Evolutionary conservation across 148 eudicot species (phyloP), one percentile per base, ranked within the genome.

Genomic region (Chenopodium album): DNA sequence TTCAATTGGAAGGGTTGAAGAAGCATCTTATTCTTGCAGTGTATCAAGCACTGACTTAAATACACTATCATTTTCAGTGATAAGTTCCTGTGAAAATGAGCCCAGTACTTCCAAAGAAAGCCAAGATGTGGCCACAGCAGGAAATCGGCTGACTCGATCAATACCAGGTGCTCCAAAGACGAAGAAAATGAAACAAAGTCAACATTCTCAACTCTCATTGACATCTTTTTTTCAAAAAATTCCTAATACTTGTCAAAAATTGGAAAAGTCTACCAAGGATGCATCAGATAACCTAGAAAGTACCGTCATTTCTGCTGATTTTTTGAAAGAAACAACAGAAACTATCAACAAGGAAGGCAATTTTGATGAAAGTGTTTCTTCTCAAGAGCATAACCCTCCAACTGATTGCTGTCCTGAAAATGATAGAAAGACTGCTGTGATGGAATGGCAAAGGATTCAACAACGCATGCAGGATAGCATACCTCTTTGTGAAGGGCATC

Each of bases 371-470:
- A 76, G 78, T 78, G 74, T 44, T 72, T 76, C 85, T 23, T 60
- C 82, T 34, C 84, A 81, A 83, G 88, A 88, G 75, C 83, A 79
- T 60, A 64, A 62, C 75, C 41, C 75, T 48, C 75, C 59, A 32
- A 79, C 82, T 78, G 67, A 77, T 32, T 65, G 83, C 66, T 82
- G 82, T 73, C 32, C 84, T 37, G 89, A 88, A 78, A 88, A 78
- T 41, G 87, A 86, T 72, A 92, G 89, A 85, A 91, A 87, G 78
- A 87, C 76, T 80, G 97, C 99, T 41, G 79, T 89, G 72, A 50
- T 84, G 83, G 99, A 94, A 85, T 96, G 98, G 99, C 97, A 91
- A 87, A 91, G 98, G 87, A 96, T 94, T 89, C 95, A 86, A 81
- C 94, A 92, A 80, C 79, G 89, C 77, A 96, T 96, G 98, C 97